Percentiles rank a stretch among this genome's conserved stretches.
Evolutionary conservation across 2,329 filamentous ascomycete species (phyloP).

Genomic region (Plenodomus lindquistii): DNA sequence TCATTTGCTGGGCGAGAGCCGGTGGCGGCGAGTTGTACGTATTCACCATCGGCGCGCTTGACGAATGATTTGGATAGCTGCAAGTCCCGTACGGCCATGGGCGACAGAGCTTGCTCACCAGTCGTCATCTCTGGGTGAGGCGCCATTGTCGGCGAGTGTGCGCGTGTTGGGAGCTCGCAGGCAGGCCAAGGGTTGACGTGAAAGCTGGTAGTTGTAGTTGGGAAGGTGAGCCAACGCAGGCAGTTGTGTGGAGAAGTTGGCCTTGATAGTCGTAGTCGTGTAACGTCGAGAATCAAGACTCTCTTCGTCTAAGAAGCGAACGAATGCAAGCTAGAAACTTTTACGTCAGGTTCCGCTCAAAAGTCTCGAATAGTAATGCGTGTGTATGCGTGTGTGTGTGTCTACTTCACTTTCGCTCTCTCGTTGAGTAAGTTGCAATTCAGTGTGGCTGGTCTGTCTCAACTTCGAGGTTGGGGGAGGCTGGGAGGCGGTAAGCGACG

Average conservation of each 20-base stretch:
- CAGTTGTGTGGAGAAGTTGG: too few relatives aligned
- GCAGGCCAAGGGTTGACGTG: not conserved
- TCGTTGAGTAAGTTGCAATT: not conserved
- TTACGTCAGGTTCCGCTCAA: not conserved
- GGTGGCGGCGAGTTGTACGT: slow-evolving; percentile 29
- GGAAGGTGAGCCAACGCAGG: too few relatives aligned
- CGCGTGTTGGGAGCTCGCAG: slow-evolving; percentile 4
- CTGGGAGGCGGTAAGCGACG: not conserved
- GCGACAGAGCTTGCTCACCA: slow-evolving; percentile 27
- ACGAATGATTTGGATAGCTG: slow-evolving; percentile 33
- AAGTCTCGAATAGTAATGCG: not conserved
- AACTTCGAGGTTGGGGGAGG: not conserved
- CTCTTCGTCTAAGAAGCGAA: not conserved
- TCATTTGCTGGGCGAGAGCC: slow-evolving; percentile 43
- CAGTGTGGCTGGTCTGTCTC: not conserved
- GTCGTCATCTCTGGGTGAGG: slow-evolving; percentile 32
- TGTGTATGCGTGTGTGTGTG: not conserved
- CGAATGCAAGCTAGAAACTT: not conserved
- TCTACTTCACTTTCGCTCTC: not conserved
- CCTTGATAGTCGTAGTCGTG: not conserved
- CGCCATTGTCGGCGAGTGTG: slow-evolving; percentile 32
- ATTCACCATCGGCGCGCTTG: slow-evolving; percentile 26
- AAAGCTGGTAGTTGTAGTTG: not conserved
- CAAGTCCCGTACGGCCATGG: slow-evolving; percentile 35
- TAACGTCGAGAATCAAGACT: too few relatives aligned